Evolutionary conservation across 177 flowering plant genomes (phyloP), one percentile per base, ranked within the genome.

Genomic region (Vitis hybrid): DNA sequence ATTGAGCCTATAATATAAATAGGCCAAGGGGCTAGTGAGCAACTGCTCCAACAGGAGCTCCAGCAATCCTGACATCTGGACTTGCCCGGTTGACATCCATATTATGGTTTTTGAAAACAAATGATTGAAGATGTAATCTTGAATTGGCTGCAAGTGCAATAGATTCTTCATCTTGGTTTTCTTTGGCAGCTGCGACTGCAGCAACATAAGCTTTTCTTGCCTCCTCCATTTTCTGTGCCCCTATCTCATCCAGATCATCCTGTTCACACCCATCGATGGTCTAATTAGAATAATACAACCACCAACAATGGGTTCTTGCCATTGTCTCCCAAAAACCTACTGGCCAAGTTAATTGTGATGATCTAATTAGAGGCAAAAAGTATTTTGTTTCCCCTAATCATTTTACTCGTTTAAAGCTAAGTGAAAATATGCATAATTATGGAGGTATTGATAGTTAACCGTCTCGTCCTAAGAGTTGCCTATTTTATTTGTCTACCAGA

Each of bases 111-210:
- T 69, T 70, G 60, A 85, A 65, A 68, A 85, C 77, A 64, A 89
- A 75, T 6, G 94, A 87, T 50, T 88, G 91, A 60, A 95, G 94
- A 79, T 80, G 77, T 20, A 76, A 62, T 74, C 97, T 88, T 58
- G 92, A 92, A 53, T 71, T 75, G n/a, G 85, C 82, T n/a, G 97
- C 97, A 53, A 81, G 79, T 2, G 86, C 82, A 51, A 90, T 65
- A 16, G 97, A 90, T 66, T 83, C 88, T 74, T 95, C 99, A 67
- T 88, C 92, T 72, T 83, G 91, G 57, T 67, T 89, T 68, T 88
- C 92, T 77, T 85, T 93, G 33, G 91, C 92, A 70, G 77, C 73
- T n/a, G 86, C 86, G 66, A 93, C 80, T 45, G 97, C 95, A 48
- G 82, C 81, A 18, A 87, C 39, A 52, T 91, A 93, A 19, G 92